Evolutionary conservation across 352 stramenopile species (phyloP), one percentile per base, ranked within the genome.

Genomic region (Phytophthora pseudosyringae): DNA sequence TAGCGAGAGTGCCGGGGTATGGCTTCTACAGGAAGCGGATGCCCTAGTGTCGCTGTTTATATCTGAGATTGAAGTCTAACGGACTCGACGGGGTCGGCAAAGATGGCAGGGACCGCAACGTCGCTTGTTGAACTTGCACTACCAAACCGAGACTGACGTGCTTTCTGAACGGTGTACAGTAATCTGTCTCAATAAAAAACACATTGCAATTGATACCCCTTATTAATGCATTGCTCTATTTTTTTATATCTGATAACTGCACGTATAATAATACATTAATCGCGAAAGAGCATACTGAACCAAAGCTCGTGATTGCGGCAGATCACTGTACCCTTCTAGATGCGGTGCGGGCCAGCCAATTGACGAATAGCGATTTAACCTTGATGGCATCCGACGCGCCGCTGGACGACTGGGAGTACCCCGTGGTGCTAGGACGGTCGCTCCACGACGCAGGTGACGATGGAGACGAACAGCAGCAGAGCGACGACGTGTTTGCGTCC

Each of bases 321-420:
- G 21, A 21, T 21, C 21, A 21, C 21, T 21, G 21, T 76, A 73
- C 70, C 62, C 28, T 57, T 69, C 45, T 59, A 73, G 3, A n/a
- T 36, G 10, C 5, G 62, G 18, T 32, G 28, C 6, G 36, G 35
- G 32, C 33, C 55, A 63, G 57, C 49, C 45, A 69, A 53, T 66
- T 46, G 21, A 18, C 33, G n/a, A 51, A 59, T n/a, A n/a, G 18
- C 26, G 44, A 8, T 53, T 18, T 15, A 57, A 53, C 36, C 7
- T 49, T 48, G 11, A 71, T 67, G 59, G 26, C 40, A 38, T 50
- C 51, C 1, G 63, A 59, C 1, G 54, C 28, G 12, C 68, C 59
- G 46, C 39, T 73, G 18, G 84, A 93, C 32, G 79, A 83, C 11
- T 57, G 48, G 32, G 82, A 88, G 49, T 93, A 91, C 35, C 51